A percentile compares a stretch with the other conserved stretches of the same genome.
Conservation (phyloP, 768 basidiomycete genomes). For the Tubosaeta sp. region DNA sequence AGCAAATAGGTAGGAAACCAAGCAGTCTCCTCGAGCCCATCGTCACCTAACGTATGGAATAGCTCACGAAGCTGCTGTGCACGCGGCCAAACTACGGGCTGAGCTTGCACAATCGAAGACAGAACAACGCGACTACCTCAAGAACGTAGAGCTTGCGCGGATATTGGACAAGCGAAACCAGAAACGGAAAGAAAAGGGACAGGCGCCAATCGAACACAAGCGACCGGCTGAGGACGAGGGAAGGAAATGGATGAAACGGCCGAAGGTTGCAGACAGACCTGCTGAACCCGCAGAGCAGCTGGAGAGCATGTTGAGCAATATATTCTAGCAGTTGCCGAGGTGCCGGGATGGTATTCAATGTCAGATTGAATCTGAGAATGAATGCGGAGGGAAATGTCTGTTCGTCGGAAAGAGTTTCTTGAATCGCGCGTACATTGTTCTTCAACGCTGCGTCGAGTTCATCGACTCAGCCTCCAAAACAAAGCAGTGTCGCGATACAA, state of each 20-base stretch:
- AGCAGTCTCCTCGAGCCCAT: background rate
- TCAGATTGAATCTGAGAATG: conserved; percentile 25
- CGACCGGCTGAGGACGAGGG: conserved; percentile 11
- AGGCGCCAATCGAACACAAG: conserved; percentile 37
- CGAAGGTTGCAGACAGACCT: conserved; percentile 2
- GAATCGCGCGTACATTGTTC: conserved; percentile 62
- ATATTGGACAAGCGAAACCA: conserved; percentile 79
- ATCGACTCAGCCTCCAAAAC: conserved; percentile 31
- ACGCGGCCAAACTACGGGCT: conserved; percentile 83
- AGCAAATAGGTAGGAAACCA: conserved; percentile 86
- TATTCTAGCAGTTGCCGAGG: conserved; percentile 41
- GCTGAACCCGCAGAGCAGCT: conserved; percentile 28
- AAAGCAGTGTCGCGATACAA: conserved; percentile 50
- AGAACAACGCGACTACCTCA: conserved; percentile 91
- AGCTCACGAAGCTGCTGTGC: conserved; percentile 93
- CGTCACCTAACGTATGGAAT: conserved; percentile 10
- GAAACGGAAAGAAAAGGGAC: conserved; percentile 56
- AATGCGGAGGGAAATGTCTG: conserved; percentile 16
- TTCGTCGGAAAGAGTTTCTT: conserved; percentile 20
- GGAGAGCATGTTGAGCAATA: conserved; percentile 43
- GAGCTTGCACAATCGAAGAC: conserved; percentile 83
- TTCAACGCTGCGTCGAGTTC: conserved; percentile 36
- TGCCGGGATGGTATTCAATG: conserved; percentile 9
- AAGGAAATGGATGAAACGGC: conserved; percentile 13
- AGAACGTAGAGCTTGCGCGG: conserved; percentile 89